Percentiles rank a stretch among this genome's conserved stretches.
Conservation (phyloP, 2,329 filamentous ascomycete species). For the Aspergillus uvarum region DNA sequence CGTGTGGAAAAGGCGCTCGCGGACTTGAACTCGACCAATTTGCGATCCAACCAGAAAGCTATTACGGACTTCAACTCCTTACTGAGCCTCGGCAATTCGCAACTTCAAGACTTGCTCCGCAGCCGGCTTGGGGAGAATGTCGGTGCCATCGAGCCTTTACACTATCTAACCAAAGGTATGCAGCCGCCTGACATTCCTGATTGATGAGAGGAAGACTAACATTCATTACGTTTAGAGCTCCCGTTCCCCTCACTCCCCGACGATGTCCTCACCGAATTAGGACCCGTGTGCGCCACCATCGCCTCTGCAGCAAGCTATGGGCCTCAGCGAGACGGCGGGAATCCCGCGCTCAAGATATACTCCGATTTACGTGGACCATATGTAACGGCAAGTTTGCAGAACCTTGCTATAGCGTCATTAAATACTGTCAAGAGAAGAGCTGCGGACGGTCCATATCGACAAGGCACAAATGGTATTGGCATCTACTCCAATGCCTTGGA, state of each 20-base stretch:
- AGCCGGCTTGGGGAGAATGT: constrained; percentile 76
- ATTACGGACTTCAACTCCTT: constrained; percentile 76
- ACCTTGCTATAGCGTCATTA: constrained; percentile 81
- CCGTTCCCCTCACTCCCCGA: constrained; percentile 78
- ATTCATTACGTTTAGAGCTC: constrained; percentile 47
- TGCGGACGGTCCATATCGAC: constrained; percentile 77
- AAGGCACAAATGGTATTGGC: constrained; percentile 86
- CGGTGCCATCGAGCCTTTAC: constrained; percentile 78
- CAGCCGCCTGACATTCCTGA: neutral
- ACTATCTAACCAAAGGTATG: constrained; percentile 85
- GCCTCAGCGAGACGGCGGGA: constrained; percentile 57
- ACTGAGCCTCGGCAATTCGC: constrained; percentile 73
- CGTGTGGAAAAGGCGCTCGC: constrained; percentile 79
- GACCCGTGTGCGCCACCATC: constrained; percentile 78
- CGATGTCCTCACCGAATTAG: constrained; percentile 72
- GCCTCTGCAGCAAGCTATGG: constrained; percentile 58
- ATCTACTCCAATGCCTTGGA: constrained; percentile 87
- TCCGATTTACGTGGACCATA: constrained; percentile 84
- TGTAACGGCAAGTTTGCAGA: constrained; percentile 76
- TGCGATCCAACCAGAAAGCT: constrained; percentile 87
- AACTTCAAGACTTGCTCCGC: constrained; percentile 82
- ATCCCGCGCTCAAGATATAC: constrained; percentile 77
- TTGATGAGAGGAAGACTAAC: no score
- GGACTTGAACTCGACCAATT: constrained; percentile 84
- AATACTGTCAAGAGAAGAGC: constrained; percentile 75